Percentiles rank a stretch among this genome's conserved stretches.
Conservation (phyloP, 441 rosid species). For the Mallotus repandus region DNA sequence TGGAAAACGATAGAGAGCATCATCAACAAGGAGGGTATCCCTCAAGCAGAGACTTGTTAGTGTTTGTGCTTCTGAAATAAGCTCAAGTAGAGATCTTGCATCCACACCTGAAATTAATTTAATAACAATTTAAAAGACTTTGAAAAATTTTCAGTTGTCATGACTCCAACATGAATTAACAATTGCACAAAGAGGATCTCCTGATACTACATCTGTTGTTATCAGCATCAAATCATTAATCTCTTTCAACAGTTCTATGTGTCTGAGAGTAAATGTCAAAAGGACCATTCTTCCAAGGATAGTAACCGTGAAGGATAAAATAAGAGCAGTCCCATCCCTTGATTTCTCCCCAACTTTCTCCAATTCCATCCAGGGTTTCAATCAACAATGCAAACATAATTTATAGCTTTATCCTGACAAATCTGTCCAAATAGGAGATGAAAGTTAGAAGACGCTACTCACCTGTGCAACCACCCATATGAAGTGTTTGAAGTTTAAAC, state of each 20-base stretch:
- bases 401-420: conserved; percentile 5
- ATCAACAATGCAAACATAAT: not conserved
- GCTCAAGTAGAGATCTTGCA: conserved; percentile 43
- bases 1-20: conserved; percentile 51
- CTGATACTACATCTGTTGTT: not conserved
- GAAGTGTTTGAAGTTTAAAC: conserved; percentile 58
- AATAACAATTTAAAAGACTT: conserved; percentile 5
- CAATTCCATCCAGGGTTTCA: not conserved
- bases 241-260: not conserved
- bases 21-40: conserved; percentile 55
- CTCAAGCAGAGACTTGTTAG: conserved; percentile 69
- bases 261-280: not conserved
- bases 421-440: conserved; percentile 13
- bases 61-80: conserved; percentile 45
- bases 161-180: conserved; percentile 9
- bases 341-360: not conserved
- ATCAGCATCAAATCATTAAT: conserved; percentile 1
- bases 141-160: not conserved
- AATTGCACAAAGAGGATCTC: not conserved
- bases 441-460: conserved; percentile 29
- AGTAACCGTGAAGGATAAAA: not conserved
- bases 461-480: conserved; percentile 78
- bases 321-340: not conserved
- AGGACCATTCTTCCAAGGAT: not conserved
- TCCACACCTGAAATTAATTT: conserved; percentile 50